phyloP scores from a whole-genome alignment of 2,329 filamentous ascomycete species.

The Diaporthe vexans region DNA sequence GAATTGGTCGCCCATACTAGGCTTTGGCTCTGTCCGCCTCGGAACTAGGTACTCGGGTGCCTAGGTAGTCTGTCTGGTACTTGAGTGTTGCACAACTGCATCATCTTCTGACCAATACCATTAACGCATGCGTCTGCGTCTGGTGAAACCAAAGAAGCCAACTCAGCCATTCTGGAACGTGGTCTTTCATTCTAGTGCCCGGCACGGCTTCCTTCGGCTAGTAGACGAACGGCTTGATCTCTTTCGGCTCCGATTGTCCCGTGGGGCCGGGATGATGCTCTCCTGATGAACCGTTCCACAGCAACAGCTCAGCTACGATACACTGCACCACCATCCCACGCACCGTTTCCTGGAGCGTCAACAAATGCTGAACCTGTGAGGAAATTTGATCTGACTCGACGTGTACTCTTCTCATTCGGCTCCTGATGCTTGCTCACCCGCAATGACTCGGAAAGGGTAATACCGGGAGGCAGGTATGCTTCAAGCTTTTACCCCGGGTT shows the following conservation, averaged over 20 bases:
- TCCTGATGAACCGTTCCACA: not conserved
- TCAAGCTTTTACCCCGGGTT: slow-evolving; percentile 1
- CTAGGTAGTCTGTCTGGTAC: too few relatives aligned
- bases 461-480: not conserved
- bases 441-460: not conserved
- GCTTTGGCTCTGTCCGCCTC: too few relatives aligned
- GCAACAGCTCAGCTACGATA: too few relatives aligned
- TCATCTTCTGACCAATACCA: too few relatives aligned
- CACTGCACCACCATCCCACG: not conserved
- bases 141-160: too few relatives aligned
- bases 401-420: not conserved
- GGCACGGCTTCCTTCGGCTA: too few relatives aligned
- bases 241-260: slow-evolving; percentile 31
- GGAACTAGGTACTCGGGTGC: too few relatives aligned
- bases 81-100: too few relatives aligned
- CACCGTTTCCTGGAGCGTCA: not conserved
- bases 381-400: not conserved
- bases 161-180: too few relatives aligned
- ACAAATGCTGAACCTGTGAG: not conserved
- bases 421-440: not conserved
- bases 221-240: not conserved
- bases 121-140: too few relatives aligned
- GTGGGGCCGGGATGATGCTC: not conserved
- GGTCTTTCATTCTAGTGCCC: too few relatives aligned
- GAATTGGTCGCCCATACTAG: too few relatives aligned